Base-by-base conservation (phyloP, 805 yeast species). In the Metschnikowia lachancei region DNA sequence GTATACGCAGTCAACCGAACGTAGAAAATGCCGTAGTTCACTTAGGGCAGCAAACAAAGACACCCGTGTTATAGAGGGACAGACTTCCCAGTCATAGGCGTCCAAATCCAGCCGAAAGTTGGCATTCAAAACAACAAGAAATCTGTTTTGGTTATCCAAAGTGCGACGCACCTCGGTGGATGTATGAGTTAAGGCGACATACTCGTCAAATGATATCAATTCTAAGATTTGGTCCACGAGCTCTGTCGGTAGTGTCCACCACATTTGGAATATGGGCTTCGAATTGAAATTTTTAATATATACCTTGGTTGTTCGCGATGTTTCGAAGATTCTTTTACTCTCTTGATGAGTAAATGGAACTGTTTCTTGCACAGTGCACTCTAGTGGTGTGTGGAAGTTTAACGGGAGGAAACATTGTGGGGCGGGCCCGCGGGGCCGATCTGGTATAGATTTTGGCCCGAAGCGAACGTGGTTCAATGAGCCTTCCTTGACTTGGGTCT, bases 161-260 rank as follows among this genome's bases (percentile, higher is more conserved):
- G 17, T 4, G 17, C 31, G 39, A 12, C 56, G 45, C 26, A 53
- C 41, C 28, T 33, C 40, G 13, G 39, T 24, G 41, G 35, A 41
- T 17, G 49, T 45, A 26, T 44, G 55, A 3, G 53, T 43, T 24
- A 53, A 39, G 8, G 49, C 46, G 11, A 53, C 55, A 30, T 46
- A 51, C 22, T 51, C 56, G 12, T 41, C 44, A 9, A 51, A 46
- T 1, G 51, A 46, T 3, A 51, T 29, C 14, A 30, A 35, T 13
- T 22, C 36, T 33, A 54, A 37, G 30, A 54, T 47, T 9, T 37
- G 36, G 28, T 52, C 51, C 12, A 43, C 36, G 24, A 54, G 24
- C 36, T 54, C 57, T 18, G 43, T 24, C 38, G 56, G 56, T 9
- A 54, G 50, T 17, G 24, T 38, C 56, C 54, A 52, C 54, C 56